Evolutionary conservation across 108 stramenopile genomes (phyloP).

Genomic region (Discostella pseudostelligera): DNA sequence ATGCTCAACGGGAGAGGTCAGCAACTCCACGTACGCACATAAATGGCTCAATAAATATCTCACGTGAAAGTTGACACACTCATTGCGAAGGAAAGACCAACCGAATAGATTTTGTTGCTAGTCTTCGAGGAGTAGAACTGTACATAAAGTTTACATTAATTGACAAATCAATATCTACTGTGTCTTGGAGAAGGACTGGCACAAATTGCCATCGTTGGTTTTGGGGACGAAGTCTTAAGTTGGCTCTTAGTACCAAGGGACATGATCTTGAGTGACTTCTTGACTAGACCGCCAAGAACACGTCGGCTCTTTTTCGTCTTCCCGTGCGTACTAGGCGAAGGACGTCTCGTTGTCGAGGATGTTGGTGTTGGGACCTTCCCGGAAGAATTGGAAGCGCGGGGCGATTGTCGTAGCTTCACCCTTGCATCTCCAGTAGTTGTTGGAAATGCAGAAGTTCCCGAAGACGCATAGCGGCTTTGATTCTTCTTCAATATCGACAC

Average conservation of each 20-base stretch:
- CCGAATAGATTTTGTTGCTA: no score
- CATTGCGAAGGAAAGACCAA: no score
- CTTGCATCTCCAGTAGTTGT: neutral
- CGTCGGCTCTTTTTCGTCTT: neutral
- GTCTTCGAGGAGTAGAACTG: no score
- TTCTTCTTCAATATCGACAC: neutral
- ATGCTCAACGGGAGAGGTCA: no score
- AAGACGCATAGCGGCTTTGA: neutral
- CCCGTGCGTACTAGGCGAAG: neutral
- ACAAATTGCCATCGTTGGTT: neutral
- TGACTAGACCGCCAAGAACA: neutral
- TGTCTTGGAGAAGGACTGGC: neutral
- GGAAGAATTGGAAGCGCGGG: neutral
- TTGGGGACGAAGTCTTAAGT: neutral
- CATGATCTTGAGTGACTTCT: slow-evolving; percentile 8
- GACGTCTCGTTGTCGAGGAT: neutral
- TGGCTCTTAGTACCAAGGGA: neutral
- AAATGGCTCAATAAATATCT: no score
- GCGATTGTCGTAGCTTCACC: neutral
- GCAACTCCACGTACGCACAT: no score
- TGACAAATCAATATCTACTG: neutral
- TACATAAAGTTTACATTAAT: neutral
- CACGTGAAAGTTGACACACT: no score
- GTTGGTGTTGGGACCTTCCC: neutral
- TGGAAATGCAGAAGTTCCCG: neutral